Conservation (phyloP, 768 basidiomycete species). For the Mycena indigotica region DNA sequence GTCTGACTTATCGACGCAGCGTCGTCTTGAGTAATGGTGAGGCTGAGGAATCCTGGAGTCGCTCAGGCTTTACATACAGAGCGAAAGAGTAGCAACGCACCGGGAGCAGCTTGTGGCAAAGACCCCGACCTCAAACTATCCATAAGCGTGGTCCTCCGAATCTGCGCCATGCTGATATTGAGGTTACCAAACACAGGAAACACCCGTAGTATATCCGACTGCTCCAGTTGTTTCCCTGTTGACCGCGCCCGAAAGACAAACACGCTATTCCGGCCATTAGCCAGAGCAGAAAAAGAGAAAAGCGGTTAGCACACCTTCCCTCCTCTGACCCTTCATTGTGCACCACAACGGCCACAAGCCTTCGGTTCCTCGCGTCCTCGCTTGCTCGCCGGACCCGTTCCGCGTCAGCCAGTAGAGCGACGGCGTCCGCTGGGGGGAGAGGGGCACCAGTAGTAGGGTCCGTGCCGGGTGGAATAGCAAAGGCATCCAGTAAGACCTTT, state of each 20-base stretch:
- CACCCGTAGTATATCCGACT: constrained; percentile 48
- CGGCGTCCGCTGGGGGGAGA: constrained; percentile 6
- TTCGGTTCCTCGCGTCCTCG: constrained; percentile 29
- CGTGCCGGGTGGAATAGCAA: constrained; percentile 24
- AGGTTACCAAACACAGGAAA: constrained; percentile 62
- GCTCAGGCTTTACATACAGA: constrained; percentile 7
- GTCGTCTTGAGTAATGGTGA: constrained; percentile 55
- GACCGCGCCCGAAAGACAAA: constrained; percentile 41
- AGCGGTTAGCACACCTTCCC: constrained; percentile 47
- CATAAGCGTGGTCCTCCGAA: constrained; percentile 37
- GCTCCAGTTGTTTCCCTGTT: constrained; percentile 24
- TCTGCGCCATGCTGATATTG: constrained; percentile 59
- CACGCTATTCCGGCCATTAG: constrained; percentile 36
- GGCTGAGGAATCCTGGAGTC: constrained; percentile 53
- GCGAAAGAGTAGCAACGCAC: not conserved
- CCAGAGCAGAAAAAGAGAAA: not conserved
- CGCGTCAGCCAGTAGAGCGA: not conserved
- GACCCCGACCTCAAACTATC: constrained; percentile 32
- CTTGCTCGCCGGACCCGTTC: constrained; percentile 5
- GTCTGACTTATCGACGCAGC: constrained; percentile 19
- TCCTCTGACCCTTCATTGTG: constrained; percentile 55
- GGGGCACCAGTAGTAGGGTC: constrained; percentile 6
- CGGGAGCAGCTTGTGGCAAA: constrained; percentile 23
- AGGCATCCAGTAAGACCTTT: constrained; percentile 44
- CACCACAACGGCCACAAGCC: constrained; percentile 52